phyloP scores from a whole-genome alignment of 75 land plant genomes.

The Sequoiadendron giganteum region DNA sequence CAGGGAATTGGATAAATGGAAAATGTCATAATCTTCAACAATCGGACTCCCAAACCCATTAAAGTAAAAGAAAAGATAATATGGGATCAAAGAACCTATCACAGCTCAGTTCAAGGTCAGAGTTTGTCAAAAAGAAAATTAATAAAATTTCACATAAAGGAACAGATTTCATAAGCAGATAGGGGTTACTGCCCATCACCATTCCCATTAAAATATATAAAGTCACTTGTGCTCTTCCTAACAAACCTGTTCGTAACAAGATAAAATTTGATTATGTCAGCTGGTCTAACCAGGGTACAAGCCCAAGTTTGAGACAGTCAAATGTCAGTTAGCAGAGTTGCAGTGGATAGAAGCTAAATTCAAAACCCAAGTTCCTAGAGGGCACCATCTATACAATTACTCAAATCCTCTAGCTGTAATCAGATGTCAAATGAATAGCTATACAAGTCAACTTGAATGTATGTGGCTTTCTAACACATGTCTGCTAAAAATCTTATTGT shows the following conservation, averaged over 20 bases:
- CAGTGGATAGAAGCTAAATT: neutral
- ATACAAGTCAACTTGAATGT: neutral
- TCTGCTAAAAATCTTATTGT: too few relatives aligned
- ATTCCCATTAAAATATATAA: neutral
- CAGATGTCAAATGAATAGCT: neutral
- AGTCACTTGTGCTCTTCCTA: neutral
- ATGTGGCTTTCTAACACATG: too few relatives aligned
- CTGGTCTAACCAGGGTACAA: neutral
- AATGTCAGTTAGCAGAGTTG: neutral
- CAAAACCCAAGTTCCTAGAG: neutral
- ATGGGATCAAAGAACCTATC: neutral
- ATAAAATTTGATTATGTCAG: neutral
- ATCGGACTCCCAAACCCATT: neutral
- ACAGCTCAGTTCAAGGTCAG: neutral
- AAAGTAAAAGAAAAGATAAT: neutral
- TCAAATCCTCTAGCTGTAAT: neutral
- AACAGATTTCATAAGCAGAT: neutral
- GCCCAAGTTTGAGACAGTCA: neutral
- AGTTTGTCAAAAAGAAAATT: neutral
- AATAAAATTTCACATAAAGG: neutral
- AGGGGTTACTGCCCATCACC: neutral
- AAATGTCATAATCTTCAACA: neutral
- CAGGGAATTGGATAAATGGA: neutral
- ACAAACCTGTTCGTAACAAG: neutral
- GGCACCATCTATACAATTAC: neutral